A percentile compares a stretch with the other conserved stretches of the same genome.
phyloP scores from a whole-genome alignment of 78 protist genomes.

The Tieghemostelium lacteum region DNA sequence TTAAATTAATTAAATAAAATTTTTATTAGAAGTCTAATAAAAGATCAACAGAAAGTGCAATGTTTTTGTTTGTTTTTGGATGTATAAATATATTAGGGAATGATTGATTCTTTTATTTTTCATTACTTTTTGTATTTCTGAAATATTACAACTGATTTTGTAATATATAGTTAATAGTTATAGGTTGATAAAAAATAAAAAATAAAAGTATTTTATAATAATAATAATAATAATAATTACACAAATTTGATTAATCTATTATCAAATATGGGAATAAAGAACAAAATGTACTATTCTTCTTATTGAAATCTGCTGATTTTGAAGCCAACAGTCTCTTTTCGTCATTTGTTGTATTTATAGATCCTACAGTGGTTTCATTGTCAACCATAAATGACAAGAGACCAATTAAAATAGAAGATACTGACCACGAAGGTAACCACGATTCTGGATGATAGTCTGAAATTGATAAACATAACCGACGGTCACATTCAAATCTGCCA shows the following conservation, averaged over 20 bases:
- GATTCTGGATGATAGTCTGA: slow-evolving; percentile 86
- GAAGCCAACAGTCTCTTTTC: slow-evolving; percentile 1
- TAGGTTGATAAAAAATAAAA: too few species aligned
- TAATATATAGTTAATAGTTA: too few species aligned
- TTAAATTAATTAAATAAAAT: too few species aligned
- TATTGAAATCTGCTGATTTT: slow-evolving; percentile 54
- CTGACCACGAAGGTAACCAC: slow-evolving; percentile 87
- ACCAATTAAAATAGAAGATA: slow-evolving; percentile 78
- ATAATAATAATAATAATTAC: too few species aligned
- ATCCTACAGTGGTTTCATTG: not conserved
- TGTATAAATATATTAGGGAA: not conserved
- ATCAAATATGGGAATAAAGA: slow-evolving; percentile 46
- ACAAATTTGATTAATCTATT: not conserved
- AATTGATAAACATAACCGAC: slow-evolving; percentile 42
- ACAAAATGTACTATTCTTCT: slow-evolving; percentile 45
- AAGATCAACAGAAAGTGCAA: not conserved
- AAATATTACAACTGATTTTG: too few species aligned
- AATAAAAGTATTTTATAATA: too few species aligned
- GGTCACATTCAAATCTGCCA: slow-evolving; percentile 65
- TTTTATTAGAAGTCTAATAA: not conserved
- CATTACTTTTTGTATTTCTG: too few species aligned
- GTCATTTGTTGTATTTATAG: not conserved
- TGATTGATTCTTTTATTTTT: not conserved
- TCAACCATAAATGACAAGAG: slow-evolving; percentile 84
- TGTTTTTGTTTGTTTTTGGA: not conserved